phyloP scores from a whole-genome alignment of 2,329 filamentous ascomycete genomes.

The Fusarium sp. region DNA sequence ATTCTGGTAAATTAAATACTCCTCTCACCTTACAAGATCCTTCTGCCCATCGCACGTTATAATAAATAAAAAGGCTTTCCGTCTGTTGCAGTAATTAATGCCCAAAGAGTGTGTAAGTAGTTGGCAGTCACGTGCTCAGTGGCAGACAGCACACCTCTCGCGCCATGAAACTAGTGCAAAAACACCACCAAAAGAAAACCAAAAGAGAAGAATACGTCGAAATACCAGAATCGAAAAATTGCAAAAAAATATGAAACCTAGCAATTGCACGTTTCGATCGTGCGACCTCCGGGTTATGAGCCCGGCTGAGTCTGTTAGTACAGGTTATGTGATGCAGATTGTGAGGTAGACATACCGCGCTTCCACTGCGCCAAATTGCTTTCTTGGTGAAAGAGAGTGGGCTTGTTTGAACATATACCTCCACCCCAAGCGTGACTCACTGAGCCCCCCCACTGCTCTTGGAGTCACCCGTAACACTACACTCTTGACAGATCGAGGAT shows the following conservation, averaged over 20 bases:
- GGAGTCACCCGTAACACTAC: background rate
- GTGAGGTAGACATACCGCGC: background rate
- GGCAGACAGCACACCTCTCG: too few species aligned
- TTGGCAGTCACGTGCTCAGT: background rate
- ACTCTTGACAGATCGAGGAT: background rate
- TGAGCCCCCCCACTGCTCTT: background rate
- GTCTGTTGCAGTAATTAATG: background rate
- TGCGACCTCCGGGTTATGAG: constrained; percentile 1
- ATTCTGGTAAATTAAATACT: too few species aligned
- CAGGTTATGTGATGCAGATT: background rate
- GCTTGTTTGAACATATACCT: background rate
- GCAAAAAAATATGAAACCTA: background rate
- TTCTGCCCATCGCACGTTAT: too few species aligned
- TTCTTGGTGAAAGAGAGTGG: background rate
- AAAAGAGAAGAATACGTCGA: background rate
- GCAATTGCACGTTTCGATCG: constrained; percentile 2
- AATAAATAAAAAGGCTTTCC: background rate
- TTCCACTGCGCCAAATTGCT: constrained; percentile 3
- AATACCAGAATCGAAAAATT: background rate
- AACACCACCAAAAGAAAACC: background rate
- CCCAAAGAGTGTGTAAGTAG: background rate
- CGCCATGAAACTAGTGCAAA: background rate
- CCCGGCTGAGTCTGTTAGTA: background rate
- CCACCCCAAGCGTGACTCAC: background rate
- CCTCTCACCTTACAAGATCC: fast-evolving